Base-by-base conservation (phyloP, 495 filamentous ascomycete genomes). In the Penicillium bovifimosum region DNA sequence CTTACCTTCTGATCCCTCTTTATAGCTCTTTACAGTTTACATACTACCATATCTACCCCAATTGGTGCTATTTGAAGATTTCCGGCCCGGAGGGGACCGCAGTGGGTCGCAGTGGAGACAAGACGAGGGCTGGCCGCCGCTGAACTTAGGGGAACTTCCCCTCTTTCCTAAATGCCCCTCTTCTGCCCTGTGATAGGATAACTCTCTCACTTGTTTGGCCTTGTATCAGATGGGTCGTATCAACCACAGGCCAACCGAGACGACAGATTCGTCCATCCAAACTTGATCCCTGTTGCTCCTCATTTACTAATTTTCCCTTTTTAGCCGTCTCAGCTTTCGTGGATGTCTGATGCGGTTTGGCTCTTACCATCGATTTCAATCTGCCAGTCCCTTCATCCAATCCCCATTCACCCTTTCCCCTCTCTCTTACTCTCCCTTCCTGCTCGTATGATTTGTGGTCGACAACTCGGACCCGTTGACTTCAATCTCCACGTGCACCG, bases 11-110 rank as follows among this genome's bases (percentile, higher is more conserved):
- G n/a, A n/a, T n/a, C n/a, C n/a, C n/a, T n/a, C n/a, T n/a, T n/a
- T n/a, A n/a, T n/a, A n/a, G n/a, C n/a, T n/a, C n/a, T 24, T 24
- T 24, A 24, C n/a, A n/a, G n/a, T n/a, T n/a, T 24, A 24, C 20
- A 4, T 2, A 24, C 20, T 24, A 24, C 20, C 20, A 24, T 24
- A 24, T 24, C 20, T 24, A 24, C 20, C 20, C 4, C 20, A 2
- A 24, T 24, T 24, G 2, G 20, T 2, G 4, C 20, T 24, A 4
- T 4, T 16, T 61, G 60, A 65, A 66, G 61, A 58, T 66, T 66
- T 33, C 61, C 60, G 63, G 63, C 14, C 55, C 63, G 63, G 58
- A 48, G 60, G 57, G 60, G 58, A 66, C 60, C 63, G 63, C 53
- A 56, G 63, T 64, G 63, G 63, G 58, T 59, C 60, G 40, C 10